These are phyloP conservation scores for Serendipita sp. DNA, from an alignment of 768 basidiomycete species.

Conservation along the genomic window DNA sequence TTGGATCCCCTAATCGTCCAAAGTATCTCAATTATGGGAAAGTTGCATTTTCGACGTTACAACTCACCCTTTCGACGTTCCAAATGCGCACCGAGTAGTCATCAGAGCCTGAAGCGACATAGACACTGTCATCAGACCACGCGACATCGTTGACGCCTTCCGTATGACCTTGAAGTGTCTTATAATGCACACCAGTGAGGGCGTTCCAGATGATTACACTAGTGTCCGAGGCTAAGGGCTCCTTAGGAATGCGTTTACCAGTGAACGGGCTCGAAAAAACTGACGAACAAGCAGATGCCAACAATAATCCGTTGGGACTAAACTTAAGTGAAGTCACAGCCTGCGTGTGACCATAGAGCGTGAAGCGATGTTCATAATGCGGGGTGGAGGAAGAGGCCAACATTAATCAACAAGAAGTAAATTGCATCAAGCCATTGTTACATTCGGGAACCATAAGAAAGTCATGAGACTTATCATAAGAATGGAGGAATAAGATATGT, in stretches of 20 bases:
- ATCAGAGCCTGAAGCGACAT: constrained; percentile 84
- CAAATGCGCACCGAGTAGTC: constrained; percentile 81
- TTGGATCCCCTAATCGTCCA: constrained; percentile 30
- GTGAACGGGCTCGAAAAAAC: background rate
- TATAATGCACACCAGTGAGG: constrained; percentile 52
- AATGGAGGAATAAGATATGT: no score
- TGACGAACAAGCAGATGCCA: constrained; percentile 71
- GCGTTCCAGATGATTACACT: constrained; percentile 67
- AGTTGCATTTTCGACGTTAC: constrained; percentile 3
- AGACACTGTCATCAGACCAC: constrained; percentile 70
- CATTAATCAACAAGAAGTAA: background rate
- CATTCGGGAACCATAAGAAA: background rate
- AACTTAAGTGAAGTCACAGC: constrained; percentile 78
- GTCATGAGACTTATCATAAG: no score
- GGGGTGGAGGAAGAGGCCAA: constrained; percentile 6
- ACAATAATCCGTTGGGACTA: constrained; percentile 62
- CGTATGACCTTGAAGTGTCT: constrained; percentile 56
- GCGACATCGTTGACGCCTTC: constrained; percentile 82
- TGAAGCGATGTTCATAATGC: constrained; percentile 38
- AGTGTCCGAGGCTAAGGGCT: constrained; percentile 59
- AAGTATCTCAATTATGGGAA: background rate
- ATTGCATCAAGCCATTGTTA: background rate
- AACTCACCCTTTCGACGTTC: constrained; percentile 48
- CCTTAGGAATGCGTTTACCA: background rate
- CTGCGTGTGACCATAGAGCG: constrained; percentile 66